Evolutionary conservation across 176 grass and related monocot species (phyloP), one percentile per base, ranked within the genome.

Genomic region (Ensete ventricosum): DNA sequence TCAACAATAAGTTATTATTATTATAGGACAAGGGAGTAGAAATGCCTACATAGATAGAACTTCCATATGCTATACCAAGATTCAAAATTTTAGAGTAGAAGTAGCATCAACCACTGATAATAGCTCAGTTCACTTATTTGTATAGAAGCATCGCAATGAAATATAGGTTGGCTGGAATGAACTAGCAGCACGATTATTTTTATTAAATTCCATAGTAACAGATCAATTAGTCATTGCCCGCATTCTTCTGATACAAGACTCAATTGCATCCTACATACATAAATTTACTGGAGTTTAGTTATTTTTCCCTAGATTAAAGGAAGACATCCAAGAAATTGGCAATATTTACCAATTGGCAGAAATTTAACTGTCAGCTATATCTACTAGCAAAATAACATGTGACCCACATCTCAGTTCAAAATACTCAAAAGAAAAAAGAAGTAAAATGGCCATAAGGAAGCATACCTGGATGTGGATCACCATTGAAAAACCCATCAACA

Each of bases 401-500:
- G 57, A 60, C n/a, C 57, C 57, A 60, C 17, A 21, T 60, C 57
- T 60, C 9, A 54, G 21, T 29, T 73, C 1, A 9, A 73, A 73
- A 73, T 24, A 27, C 11, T 26, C 77, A 16, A 63, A 76, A 17
- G 59, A 16, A 79, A 14, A 73, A 62, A 66, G 19, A 79, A 84
- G 76, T 57, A 11, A 48, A 48, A 60, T 43, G 76, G 17, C 72
- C 29, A 9, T 1, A 50, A 50, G 8, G 23, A 29, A 50, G n/a
- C 72, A 20, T 89, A 98, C 95, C 95, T 85, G 95, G 95, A 73
- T 98, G 95, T 77, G 95, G 95, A 75, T 98, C 95, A 11, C 95
- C 95, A 34, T 98, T 98, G 71, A 98, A 98, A 85, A 98, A 91
- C 50, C 95, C 95, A 76, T 98, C 95, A 70, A 94, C 79, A 17